These are phyloP conservation scores for Conticribra guillardii DNA, from an alignment of 108 stramenopile genomes.

Conservation along the genomic window DNA sequence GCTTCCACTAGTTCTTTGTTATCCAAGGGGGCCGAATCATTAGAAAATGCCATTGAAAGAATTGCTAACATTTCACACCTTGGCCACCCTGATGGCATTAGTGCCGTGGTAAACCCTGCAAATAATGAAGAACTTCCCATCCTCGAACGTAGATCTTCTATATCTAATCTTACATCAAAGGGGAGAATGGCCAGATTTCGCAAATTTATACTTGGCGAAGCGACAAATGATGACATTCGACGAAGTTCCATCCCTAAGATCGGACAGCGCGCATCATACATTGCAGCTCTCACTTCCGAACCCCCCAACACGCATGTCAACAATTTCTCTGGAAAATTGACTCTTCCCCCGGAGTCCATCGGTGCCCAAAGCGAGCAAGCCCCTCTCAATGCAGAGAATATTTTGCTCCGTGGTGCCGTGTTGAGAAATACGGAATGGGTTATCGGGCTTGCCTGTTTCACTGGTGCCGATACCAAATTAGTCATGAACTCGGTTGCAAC, in stretches of 20 bases:
- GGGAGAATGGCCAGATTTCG: background rate
- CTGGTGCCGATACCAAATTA: slow-evolving; percentile 95
- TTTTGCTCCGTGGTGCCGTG: slow-evolving; percentile 93
- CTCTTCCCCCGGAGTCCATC: slow-evolving; percentile 55
- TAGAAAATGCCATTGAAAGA: slow-evolving; percentile 70
- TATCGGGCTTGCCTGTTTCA: slow-evolving; percentile 93
- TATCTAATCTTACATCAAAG: background rate
- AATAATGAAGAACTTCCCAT: slow-evolving; percentile 51
- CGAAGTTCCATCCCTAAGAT: slow-evolving; percentile 9
- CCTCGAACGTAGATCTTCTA: background rate
- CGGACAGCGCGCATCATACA: slow-evolving; percentile 35
- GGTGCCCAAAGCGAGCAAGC: slow-evolving; percentile 59
- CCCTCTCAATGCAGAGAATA: slow-evolving; percentile 83
- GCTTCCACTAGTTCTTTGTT: slow-evolving; percentile 9
- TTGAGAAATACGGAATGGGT: slow-evolving; percentile 97
- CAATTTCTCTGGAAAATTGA: slow-evolving; percentile 87
- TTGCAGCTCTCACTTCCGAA: slow-evolving; percentile 77
- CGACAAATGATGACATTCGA: slow-evolving; percentile 13
- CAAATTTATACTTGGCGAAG: slow-evolving; percentile 12
- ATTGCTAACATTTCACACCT: slow-evolving; percentile 71
- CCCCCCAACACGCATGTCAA: slow-evolving; percentile 92
- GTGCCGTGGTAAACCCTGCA: slow-evolving; percentile 59
- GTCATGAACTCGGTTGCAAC: slow-evolving; percentile 90
- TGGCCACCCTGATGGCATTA: slow-evolving; percentile 63
- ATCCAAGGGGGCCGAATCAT: slow-evolving; percentile 50